Evolutionary conservation across 805 yeast genomes (phyloP), one percentile per base, ranked within the genome.

Genomic region (Saturnispora gosingensis): DNA sequence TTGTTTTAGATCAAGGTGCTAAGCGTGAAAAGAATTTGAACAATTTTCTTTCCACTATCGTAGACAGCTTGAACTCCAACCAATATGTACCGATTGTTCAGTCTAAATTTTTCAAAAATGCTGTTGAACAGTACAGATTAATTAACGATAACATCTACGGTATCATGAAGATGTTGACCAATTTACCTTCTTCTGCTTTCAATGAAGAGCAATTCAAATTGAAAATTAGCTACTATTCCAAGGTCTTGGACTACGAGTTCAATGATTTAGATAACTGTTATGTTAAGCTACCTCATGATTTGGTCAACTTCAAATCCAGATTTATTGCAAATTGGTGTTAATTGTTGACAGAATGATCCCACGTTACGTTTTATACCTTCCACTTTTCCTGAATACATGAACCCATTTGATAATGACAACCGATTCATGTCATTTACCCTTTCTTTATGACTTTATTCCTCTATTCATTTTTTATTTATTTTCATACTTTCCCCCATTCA

Each of bases 101-200:
- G n/a, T 56, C 65, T 5, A 47, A 53, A 6, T 58, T 66, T 28
- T 67, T 65, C 58, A 66, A 61, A 47, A 38, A 48, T 34, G 58
- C 64, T 3, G 58, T 67, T 48, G 70, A 68, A 56, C 63, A 66
- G 48, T 68, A 64, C 54, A 60, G 71, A 53, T 54, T 68, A 43
- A 49, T 62, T 18, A 60, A 51, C 34, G 71, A 68, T 50, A 68
- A 67, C 53, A 58, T 68, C 25, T 67, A 68, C 55, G 71, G 71
- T 1, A 58, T 68, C 34, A 59, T 65, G 53, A 65, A 65, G 52
- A 57, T 62, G 18, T 56, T 67, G 43, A 56, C 56, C 7, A 46
- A 16, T 58, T 32, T 53, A 16, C 47, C n/a, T 32, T 22, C 39
- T 7, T 32, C 27, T 27, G 45, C 4, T 39, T 24, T 20, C 46